Evolutionary conservation across 1,139 yeast genomes (phyloP).

Genomic region (Suhomyces chickasaworum): DNA sequence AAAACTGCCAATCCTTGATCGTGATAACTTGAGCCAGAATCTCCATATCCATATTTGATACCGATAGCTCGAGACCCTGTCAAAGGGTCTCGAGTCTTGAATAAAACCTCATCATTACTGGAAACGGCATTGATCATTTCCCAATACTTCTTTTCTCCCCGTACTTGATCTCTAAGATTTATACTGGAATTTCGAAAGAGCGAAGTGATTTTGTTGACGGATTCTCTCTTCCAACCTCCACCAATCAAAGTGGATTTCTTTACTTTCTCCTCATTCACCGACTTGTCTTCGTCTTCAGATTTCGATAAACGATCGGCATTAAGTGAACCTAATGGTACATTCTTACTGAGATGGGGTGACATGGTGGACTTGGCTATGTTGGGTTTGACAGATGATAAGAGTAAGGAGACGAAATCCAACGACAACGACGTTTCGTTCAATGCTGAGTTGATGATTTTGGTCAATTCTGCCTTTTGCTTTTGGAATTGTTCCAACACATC

Average conservation of each 20-base stretch:
- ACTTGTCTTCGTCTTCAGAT: conserved; percentile 23
- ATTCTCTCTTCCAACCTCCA: conserved; percentile 84
- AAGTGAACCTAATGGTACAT: conserved; percentile 78
- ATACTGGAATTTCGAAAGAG: conserved; percentile 54
- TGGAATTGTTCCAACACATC: conserved; percentile 35
- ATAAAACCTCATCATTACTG: conserved; percentile 68
- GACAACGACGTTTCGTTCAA: conserved; percentile 87
- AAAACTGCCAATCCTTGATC: conserved; percentile 78
- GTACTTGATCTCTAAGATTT: conserved; percentile 55
- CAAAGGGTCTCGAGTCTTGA: conserved; percentile 61
- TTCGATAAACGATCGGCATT: conserved; percentile 60
- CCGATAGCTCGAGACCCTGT: conserved; percentile 58
- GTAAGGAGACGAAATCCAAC: conserved; percentile 80
- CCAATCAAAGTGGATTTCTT: conserved; percentile 49
- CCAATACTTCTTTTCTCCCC: conserved; percentile 77
- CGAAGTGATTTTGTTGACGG: conserved; percentile 58
- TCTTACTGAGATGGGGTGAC: conserved; percentile 82
- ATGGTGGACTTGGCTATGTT: conserved; percentile 84
- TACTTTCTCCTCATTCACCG: conserved; percentile 20
- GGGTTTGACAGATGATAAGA: conserved; percentile 81
- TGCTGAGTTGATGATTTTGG: conserved; percentile 63
- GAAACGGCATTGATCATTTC: conserved; percentile 51
- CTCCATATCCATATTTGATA: conserved; percentile 87
- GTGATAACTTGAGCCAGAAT: conserved; percentile 72
- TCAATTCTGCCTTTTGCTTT: conserved; percentile 56